Conservation (phyloP, 768 basidiomycete species). For the Lyophyllum atratum region DNA sequence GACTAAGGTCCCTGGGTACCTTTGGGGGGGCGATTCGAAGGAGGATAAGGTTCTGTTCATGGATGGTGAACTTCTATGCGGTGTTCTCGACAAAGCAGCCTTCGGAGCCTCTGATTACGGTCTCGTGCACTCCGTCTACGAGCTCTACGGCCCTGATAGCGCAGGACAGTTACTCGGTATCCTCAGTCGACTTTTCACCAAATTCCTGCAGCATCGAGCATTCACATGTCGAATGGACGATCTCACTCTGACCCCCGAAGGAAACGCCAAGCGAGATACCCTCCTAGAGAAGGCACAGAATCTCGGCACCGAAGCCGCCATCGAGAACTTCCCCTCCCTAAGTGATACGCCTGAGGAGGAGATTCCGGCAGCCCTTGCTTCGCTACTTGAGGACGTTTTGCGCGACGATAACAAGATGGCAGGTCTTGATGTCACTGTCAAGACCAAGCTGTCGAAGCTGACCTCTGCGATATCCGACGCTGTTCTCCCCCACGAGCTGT, state of each 20-base stretch:
- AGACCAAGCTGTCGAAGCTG: constrained; percentile 81
- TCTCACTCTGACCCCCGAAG: constrained; percentile 82
- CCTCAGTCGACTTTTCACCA: constrained; percentile 92
- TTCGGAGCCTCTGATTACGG: constrained; percentile 97
- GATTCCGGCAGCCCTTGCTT: constrained; percentile 55
- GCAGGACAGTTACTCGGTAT: constrained; percentile 93
- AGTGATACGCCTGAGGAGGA: constrained; percentile 50
- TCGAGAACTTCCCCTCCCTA: constrained; percentile 87
- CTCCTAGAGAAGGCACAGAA: constrained; percentile 68
- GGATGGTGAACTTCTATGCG: constrained; percentile 91
- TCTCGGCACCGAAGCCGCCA: constrained; percentile 84
- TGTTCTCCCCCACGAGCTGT: constrained; percentile 82
- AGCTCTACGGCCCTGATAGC: constrained; percentile 86
- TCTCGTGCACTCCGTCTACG: constrained; percentile 95
- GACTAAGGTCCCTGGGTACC: constrained; percentile 84
- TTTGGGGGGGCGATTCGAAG: constrained; percentile 80
- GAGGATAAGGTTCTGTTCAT: constrained; percentile 90
- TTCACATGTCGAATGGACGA: constrained; percentile 99
- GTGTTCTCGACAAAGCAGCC: constrained; percentile 95
- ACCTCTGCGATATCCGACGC: constrained; percentile 89
- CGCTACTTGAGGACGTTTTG: constrained; percentile 86
- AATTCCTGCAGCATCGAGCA: constrained; percentile 93
- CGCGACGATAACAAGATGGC: constrained; percentile 98
- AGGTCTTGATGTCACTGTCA: constrained; percentile 90
- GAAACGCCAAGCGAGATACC: constrained; percentile 67